Base-by-base conservation (phyloP, 441 rosid genomes). In the Euphorbia neoarborescens region DNA sequence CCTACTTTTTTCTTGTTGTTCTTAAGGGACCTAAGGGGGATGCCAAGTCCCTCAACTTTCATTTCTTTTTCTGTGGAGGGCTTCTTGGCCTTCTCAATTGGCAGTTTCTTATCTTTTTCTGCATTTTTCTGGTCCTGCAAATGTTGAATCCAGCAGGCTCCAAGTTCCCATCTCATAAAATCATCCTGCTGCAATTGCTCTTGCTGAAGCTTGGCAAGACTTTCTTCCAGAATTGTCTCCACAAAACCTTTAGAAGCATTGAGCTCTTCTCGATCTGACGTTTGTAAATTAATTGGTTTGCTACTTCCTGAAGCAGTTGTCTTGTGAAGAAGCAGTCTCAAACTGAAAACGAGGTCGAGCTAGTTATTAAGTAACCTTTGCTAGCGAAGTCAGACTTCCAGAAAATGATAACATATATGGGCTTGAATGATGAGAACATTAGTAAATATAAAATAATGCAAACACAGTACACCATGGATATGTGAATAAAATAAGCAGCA, bases 1-100 rank as follows among this genome's bases (percentile, higher is more conserved):
- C 84, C 97, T 38, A 80, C 68, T 69, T 78, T 90, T 72, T 86
- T 91, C 89, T 83, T 94, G 77, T 72, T 83, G 75, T 84, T 85
- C 80, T 83, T 92, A 70, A 95, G 95, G 64, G 95, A 88, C 78
- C 84, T 87, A 54, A 95, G 99, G 71, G 99, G 92, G 67, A 84
- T 89, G 63, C 99, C 98, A 62, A 95, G 98, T 73, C 99, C 99
- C 88, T 95, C 97, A 65, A 95, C 94, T 82, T 92, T 90, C 90
- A 95, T 82, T 77, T 92, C 98, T 72, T 76, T 85, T 65, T 73
- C 78, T 5, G 48, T n/a, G 38, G 75, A 59, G 35, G 63, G 30
- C 62, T 73, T 79, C 86, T 86, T 92, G 76, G 83, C 75, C 83
- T 86, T 95, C 77, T 89, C 94, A 73, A 35, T 71, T 32, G 84